phyloP scores from a whole-genome alignment of 2,329 filamentous ascomycete genomes.

The Beauveria bassiana region DNA sequence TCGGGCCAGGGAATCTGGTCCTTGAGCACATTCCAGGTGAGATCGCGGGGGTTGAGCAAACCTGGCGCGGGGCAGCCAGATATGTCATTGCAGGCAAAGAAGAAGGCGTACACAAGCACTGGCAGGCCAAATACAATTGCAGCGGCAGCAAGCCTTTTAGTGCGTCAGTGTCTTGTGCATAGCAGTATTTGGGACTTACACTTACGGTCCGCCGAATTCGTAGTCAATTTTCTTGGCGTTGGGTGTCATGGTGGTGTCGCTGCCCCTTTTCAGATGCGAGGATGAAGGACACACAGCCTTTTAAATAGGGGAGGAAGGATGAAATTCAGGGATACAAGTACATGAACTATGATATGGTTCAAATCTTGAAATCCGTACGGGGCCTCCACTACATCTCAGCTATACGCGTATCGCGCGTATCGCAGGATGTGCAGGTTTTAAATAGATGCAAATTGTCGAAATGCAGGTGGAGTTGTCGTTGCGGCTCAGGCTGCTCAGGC shows the following conservation, averaged over 20 bases:
- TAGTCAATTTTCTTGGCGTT: constrained; percentile 19
- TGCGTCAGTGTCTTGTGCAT: not conserved
- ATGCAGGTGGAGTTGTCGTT: not conserved
- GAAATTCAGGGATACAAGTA: not conserved
- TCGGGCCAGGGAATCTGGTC: constrained; percentile 68
- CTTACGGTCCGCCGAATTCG: constrained; percentile 11
- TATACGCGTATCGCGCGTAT: constrained; percentile 1
- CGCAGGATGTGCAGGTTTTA: not conserved
- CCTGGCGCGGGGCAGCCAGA: constrained; percentile 79
- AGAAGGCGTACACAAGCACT: constrained; percentile 61
- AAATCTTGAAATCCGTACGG: not conserved
- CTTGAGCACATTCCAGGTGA: constrained; percentile 63
- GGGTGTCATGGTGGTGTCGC: constrained; percentile 22
- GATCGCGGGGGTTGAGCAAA: constrained; percentile 57
- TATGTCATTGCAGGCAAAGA: constrained; percentile 80
- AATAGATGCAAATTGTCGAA: too few species aligned
- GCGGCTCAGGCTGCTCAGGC: not conserved
- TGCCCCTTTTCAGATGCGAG: not conserved
- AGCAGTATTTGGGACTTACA: not conserved
- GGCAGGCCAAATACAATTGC: constrained; percentile 72
- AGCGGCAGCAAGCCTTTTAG: constrained; percentile 58
- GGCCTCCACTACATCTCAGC: not conserved
- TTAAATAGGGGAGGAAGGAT: too few species aligned
- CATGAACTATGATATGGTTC: not conserved
- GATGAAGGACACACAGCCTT: not conserved